These are phyloP conservation scores for Trichoderma asperellum DNA, from an alignment of 2,329 filamentous ascomycete species.

Conservation along the genomic window DNA sequence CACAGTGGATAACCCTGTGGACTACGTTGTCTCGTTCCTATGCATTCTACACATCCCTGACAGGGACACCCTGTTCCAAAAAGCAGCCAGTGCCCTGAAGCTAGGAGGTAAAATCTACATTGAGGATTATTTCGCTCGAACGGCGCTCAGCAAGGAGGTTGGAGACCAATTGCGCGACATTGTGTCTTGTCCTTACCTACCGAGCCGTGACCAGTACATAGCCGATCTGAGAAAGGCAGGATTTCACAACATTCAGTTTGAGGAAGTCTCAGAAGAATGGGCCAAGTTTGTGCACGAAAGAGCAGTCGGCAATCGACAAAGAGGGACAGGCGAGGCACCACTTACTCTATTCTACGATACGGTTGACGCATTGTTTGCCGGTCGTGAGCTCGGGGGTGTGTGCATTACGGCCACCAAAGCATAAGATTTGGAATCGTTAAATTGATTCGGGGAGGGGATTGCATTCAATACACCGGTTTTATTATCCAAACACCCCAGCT, in stretches of 20 bases:
- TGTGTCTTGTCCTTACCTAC: not conserved
- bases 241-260: constrained; percentile 3
- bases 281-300: constrained; percentile 9
- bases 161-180: not conserved
- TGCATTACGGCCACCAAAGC: constrained; percentile 4
- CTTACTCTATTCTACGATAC: constrained; percentile 18
- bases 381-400: not conserved
- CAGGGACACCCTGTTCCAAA: constrained; percentile 1
- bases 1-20: not conserved
- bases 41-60: constrained; percentile 17
- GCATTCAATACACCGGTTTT: too few relatives aligned
- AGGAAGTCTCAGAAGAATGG: constrained; percentile 3
- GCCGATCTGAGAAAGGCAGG: not conserved
- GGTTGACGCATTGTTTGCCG: constrained; percentile 3
- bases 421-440: not conserved
- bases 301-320: not conserved
- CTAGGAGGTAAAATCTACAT: not conserved
- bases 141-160: not conserved
- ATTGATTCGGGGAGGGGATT: too few relatives aligned
- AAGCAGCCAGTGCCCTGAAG: constrained; percentile 1
- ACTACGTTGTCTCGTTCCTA: constrained; percentile 8
- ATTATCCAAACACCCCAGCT: too few relatives aligned
- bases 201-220: constrained; percentile 9
- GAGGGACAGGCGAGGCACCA: not conserved
- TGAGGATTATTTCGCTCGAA: constrained; percentile 12